A percentile compares a stretch with the other conserved stretches of the same genome.
These are phyloP conservation scores for Sequoia sempervirens DNA, from an alignment of 75 land plant genomes.

Conservation along the genomic window DNA sequence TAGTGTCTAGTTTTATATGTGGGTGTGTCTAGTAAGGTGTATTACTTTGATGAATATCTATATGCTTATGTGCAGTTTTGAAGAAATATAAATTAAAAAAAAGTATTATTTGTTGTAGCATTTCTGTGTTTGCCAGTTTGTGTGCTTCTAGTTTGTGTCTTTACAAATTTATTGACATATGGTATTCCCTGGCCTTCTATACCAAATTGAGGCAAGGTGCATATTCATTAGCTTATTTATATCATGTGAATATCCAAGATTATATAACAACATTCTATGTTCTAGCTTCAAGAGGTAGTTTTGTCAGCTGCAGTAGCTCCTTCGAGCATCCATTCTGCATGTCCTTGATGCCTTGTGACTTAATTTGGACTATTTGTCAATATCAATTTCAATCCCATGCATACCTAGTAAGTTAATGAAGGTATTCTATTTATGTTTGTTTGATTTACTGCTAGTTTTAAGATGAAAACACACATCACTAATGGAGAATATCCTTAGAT, in stretches of 20 bases:
- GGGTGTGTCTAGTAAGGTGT: too few species aligned
- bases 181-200: background rate
- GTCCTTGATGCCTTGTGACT: background rate
- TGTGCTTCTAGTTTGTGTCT: too few species aligned
- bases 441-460: background rate
- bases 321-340: constrained; percentile 1
- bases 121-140: too few species aligned
- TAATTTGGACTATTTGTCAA: background rate
- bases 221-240: background rate
- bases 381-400: background rate
- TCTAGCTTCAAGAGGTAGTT: background rate
- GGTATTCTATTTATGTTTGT: background rate
- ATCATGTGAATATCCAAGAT: background rate
- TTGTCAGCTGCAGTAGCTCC: background rate
- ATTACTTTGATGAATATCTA: too few species aligned
- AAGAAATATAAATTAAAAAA: too few species aligned
- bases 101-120: too few species aligned
- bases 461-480: background rate
- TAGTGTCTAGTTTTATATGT: too few species aligned
- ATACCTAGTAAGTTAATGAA: background rate
- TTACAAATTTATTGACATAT: background rate
- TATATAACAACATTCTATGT: background rate
- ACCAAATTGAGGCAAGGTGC: background rate
- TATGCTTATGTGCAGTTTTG: too few species aligned
- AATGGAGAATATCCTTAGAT: background rate